Base-by-base conservation (phyloP, 164 flowering plant genomes). In the Vitis rotundifolia region DNA sequence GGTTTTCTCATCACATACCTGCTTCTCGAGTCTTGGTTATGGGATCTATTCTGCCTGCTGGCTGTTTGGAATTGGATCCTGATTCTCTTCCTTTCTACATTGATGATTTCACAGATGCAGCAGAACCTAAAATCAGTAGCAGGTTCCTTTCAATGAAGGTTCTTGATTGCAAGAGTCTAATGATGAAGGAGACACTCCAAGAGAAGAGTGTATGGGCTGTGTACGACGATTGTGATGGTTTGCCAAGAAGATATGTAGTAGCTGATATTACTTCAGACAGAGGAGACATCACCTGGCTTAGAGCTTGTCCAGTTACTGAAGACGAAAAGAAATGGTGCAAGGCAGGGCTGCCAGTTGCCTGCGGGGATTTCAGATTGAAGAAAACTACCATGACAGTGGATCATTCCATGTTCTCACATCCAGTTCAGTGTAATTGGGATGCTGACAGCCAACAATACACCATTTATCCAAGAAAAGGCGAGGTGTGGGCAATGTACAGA, bases 401-500 rank as follows among this genome's bases (percentile, higher is more conserved):
- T 22, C 12, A 12, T 64, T 50, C 56, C 2, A 50, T 64, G 67
- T 26, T 64, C 18, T 64, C 57, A 50, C 57, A 64, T 26, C 68
- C 58, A 11, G 15, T 65, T 15, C 59, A 2, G 8, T 28, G 12
- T 28, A 12, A 28, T 26, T 65, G 68, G 68, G 68, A 26, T 13
- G 8, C 3, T 6, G 28, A 11, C 15, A 8, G 56, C 15, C 14
- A n/a, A 22, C 59, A 28, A 52, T 65, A 28, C 49, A 65, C 6
- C 48, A 52, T 53, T 11, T 26, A 65, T 18, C 68, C 68, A 53
- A 65, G 68, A 65, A 52, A 28, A 10, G 56, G 68, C 5, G 49
- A 65, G 58, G 68, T 64, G 19, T 53, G 59, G 68, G 68, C 48
- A 13, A 63, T 63, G 28, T 63, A 63, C 26, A 63, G 12, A 63